These are phyloP conservation scores for Termitomyces sp. DNA, from an alignment of 768 basidiomycete species.

Conservation along the genomic window DNA sequence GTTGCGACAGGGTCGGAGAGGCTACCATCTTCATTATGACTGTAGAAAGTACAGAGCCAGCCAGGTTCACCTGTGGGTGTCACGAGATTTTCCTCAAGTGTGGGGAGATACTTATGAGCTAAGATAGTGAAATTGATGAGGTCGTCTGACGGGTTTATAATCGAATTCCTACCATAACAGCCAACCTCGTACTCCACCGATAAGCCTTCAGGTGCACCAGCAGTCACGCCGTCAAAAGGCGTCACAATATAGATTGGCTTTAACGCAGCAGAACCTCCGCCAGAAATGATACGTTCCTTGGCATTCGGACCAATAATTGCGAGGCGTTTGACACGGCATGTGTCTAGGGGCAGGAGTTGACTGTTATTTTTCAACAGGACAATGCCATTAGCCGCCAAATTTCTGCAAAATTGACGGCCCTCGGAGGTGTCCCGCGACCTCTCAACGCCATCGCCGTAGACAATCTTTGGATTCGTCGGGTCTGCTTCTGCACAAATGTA, in stretches of 20 bases:
- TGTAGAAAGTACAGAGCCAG: slow-evolving; percentile 62
- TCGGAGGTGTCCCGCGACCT: slow-evolving; percentile 49
- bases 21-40: slow-evolving; percentile 43
- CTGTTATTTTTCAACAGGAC: slow-evolving; percentile 62
- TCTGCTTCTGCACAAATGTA: slow-evolving; percentile 51
- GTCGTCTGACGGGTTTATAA: background rate
- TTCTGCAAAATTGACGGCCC: slow-evolving; percentile 45
- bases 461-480: slow-evolving; percentile 47
- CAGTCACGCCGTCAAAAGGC: slow-evolving; percentile 54
- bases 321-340: slow-evolving; percentile 35
- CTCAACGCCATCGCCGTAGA: slow-evolving; percentile 58
- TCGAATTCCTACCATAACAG: slow-evolving; percentile 46
- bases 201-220: slow-evolving; percentile 42
- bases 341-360: slow-evolving; percentile 47
- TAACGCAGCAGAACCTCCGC: slow-evolving; percentile 74
- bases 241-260: slow-evolving; percentile 60
- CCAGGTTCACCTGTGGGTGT: slow-evolving; percentile 49
- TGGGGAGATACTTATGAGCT: slow-evolving; percentile 68
- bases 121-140: slow-evolving; percentile 1
- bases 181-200: slow-evolving; percentile 56
- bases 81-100: slow-evolving; percentile 53
- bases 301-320: slow-evolving; percentile 69
- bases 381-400: slow-evolving; percentile 54
- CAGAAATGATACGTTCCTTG: slow-evolving; percentile 59
- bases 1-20: slow-evolving; percentile 37